Evolutionary conservation across 1,139 yeast genomes (phyloP).

Genomic region (Candida mesenterica): DNA sequence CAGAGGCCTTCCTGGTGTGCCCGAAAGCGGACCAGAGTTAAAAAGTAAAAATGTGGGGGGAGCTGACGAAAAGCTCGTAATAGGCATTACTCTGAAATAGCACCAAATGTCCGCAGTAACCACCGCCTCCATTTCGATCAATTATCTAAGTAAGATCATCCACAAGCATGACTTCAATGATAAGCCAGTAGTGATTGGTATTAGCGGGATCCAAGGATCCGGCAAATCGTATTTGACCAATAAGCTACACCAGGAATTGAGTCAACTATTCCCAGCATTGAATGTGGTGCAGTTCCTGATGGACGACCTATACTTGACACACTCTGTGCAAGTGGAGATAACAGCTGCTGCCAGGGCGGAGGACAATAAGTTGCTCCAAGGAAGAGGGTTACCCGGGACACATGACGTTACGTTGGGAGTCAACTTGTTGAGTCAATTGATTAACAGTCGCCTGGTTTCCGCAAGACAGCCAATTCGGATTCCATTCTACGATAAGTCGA

Average conservation of each 20-base stretch:
- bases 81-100: no score
- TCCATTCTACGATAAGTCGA: slow-evolving; percentile 80
- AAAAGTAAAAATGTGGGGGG: no score
- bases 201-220: slow-evolving; percentile 91
- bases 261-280: slow-evolving; percentile 34
- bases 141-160: slow-evolving; percentile 21
- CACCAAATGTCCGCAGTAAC: not conserved
- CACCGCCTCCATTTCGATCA: slow-evolving; percentile 6
- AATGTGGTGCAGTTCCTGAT: slow-evolving; percentile 63
- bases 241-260: slow-evolving; percentile 38
- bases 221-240: slow-evolving; percentile 76
- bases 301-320: slow-evolving; percentile 83
- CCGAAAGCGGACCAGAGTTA: no score
- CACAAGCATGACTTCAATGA: slow-evolving; percentile 15
- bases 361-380: slow-evolving; percentile 59
- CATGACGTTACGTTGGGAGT: slow-evolving; percentile 63
- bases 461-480: slow-evolving; percentile 32
- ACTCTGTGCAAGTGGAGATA: slow-evolving; percentile 52
- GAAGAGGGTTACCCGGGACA: slow-evolving; percentile 93
- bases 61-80: no score
- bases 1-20: no score
- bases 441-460: slow-evolving; percentile 2
- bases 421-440: slow-evolving; percentile 20
- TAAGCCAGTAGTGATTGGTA: slow-evolving; percentile 59
- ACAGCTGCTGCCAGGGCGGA: slow-evolving; percentile 27